Evolutionary conservation across 78 protist species (phyloP).

Genomic region (Cavenderia fasciculata): DNA sequence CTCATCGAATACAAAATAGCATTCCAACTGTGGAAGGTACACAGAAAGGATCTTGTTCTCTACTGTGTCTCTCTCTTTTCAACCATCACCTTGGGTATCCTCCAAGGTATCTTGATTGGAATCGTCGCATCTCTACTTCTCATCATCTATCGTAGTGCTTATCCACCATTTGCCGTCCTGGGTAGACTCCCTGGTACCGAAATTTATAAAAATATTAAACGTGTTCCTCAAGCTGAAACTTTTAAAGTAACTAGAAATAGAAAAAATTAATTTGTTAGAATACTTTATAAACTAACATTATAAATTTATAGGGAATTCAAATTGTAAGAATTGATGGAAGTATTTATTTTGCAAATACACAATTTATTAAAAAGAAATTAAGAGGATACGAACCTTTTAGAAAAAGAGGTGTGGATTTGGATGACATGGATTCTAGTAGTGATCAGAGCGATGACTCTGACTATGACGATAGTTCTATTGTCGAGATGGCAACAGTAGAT

Average conservation of each 20-base stretch:
- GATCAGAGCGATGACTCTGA: constrained; percentile 16
- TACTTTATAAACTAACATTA: not conserved
- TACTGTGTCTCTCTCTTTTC: constrained; percentile 56
- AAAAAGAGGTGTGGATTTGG: not conserved
- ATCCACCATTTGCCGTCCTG: constrained; percentile 79
- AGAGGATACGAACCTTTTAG: constrained; percentile 41
- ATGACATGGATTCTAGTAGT: not conserved
- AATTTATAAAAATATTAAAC: constrained; percentile 61
- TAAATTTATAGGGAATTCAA: constrained; percentile 19
- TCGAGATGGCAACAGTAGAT: not conserved
- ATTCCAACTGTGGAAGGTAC: constrained; percentile 47
- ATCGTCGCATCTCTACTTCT: constrained; percentile 59
- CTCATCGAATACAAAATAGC: constrained; percentile 69
- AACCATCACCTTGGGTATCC: constrained; percentile 72
- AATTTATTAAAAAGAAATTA: constrained; percentile 41
- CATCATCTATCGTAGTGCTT: constrained; percentile 60
- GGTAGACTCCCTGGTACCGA: constrained; percentile 81
- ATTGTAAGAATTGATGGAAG: constrained; percentile 73
- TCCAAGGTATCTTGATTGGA: constrained; percentile 80
- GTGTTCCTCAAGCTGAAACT: constrained; percentile 69
- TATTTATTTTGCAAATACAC: constrained; percentile 69
- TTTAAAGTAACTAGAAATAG: not conserved
- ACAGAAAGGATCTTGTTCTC: constrained; percentile 42
- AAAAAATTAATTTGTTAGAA: not conserved
- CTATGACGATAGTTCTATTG: not conserved